Evolutionary conservation across 1,139 yeast genomes (phyloP).

Genomic region (Candida freyschussii): DNA sequence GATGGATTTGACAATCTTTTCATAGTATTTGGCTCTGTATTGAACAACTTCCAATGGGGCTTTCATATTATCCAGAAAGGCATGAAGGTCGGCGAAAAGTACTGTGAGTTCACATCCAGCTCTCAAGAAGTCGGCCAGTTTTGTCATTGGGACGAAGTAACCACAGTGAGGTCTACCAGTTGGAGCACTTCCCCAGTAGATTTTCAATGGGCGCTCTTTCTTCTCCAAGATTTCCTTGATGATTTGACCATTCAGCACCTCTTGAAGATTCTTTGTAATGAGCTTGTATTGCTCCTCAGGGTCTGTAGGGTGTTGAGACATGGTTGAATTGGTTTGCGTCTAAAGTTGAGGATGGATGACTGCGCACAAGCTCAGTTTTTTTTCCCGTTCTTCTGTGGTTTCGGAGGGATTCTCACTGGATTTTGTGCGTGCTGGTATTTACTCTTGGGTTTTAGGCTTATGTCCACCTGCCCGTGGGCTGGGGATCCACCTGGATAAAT

Average conservation of each 20-base stretch:
- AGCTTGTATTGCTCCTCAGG: conserved; percentile 69
- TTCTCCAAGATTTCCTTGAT: conserved; percentile 79
- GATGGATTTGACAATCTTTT: conserved; percentile 74
- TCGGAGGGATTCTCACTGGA: no score
- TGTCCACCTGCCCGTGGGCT: no score
- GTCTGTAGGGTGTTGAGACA: no score
- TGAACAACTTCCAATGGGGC: conserved; percentile 92
- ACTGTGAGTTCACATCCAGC: conserved; percentile 97
- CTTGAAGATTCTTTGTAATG: conserved; percentile 85
- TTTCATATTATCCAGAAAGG: conserved; percentile 96
- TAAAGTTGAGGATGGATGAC: no score
- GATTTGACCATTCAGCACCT: conserved; percentile 83
- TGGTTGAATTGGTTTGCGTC: no score
- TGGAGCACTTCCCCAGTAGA: conserved; percentile 97
- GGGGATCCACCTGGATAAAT: no score
- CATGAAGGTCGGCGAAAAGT: conserved; percentile 94
- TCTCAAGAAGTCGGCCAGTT: conserved; percentile 87
- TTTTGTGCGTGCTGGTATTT: no score
- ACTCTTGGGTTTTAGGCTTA: no score
- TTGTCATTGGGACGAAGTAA: conserved; percentile 96
- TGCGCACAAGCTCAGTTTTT: no score
- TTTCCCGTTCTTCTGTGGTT: no score
- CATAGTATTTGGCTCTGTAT: conserved; percentile 88
- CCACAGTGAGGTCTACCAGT: conserved; percentile 99
- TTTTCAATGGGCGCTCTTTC: conserved; percentile 72